A percentile compares a stretch with the other conserved stretches of the same genome.
These are phyloP conservation scores for Monosporascus sp. DNA, from an alignment of 2,329 filamentous ascomycete species.

Conservation along the genomic window DNA sequence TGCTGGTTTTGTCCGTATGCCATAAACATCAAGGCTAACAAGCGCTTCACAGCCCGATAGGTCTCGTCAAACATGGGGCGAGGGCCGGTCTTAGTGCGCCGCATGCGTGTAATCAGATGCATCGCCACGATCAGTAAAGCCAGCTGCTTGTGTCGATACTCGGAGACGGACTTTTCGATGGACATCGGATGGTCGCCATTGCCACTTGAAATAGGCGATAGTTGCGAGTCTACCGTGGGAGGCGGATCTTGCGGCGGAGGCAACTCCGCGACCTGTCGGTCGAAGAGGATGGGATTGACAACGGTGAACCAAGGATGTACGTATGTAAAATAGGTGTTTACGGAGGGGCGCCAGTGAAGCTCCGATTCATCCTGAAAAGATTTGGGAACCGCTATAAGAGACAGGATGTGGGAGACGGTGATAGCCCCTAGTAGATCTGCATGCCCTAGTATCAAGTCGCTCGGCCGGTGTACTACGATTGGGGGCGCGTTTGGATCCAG, in stretches of 20 bases:
- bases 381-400: constrained; percentile 28
- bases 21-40: constrained; percentile 30
- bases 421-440: constrained; percentile 29
- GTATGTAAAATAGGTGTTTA: constrained; percentile 34
- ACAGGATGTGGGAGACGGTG: constrained; percentile 33
- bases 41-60: constrained; percentile 35
- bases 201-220: constrained; percentile 13
- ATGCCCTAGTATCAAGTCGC: constrained; percentile 21
- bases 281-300: constrained; percentile 35
- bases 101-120: constrained; percentile 36
- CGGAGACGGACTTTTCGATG: constrained; percentile 9
- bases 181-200: constrained; percentile 9
- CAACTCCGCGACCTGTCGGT: constrained; percentile 24
- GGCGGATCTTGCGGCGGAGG: constrained; percentile 12
- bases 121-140: constrained; percentile 39
- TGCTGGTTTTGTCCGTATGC: constrained; percentile 24
- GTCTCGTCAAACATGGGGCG: constrained; percentile 34
- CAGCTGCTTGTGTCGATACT: constrained; percentile 20
- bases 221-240: constrained; percentile 12
- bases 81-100: constrained; percentile 31
- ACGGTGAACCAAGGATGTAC: constrained; percentile 38
- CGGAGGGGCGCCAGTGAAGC: constrained; percentile 33
- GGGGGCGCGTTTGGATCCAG: constrained; percentile 17
- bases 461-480: constrained; percentile 25
- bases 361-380: constrained; percentile 17